Evolutionary conservation across 768 basidiomycete genomes (phyloP), one percentile per base, ranked within the genome.

Genomic region (Mycena albidolilacea): DNA sequence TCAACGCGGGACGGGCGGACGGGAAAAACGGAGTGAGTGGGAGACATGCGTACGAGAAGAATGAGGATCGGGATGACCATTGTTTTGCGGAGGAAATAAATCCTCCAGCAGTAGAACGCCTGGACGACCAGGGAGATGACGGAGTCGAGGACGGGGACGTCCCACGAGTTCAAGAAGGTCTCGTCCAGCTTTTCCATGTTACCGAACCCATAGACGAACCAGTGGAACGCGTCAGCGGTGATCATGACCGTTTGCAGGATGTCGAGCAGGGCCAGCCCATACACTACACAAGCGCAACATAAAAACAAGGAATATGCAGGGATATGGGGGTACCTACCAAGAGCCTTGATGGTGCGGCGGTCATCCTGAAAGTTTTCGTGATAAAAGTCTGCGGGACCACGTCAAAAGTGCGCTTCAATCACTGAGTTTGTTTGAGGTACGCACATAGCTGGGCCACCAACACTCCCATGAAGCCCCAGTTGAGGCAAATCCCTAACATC

Each of bases 171-270:
- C 2, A 77, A 39, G 35, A 75, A 75, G 0, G 73, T 67, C 9
- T 75, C 46, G 61, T 65, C 59, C 7, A 79, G 64, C 10, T 11
- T 7, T 9, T 44, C 43, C 58, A 73, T 72, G 46, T 79, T 59
- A 21, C 78, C 78, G 43, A 73, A 79, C 14, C 78, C 78, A 41
- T 71, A 73, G 1, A 73, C 78, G 46, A 75, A 79, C 78, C 78
- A 79, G 30, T 77, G 77, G 58, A 78, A 74, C 15, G 74, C 76
- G 67, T 79, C 78, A 6, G 76, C 76, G 30, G 77, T 76, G 30
- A 70, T 43, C 38, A 78, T 50, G 44, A 43, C 46, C 10, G 77
- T 77, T 39, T 78, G 77, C 12, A 76, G 17, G 9, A 70, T 15
- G 14, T 78, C 77, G n/a, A 75, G 35, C 7, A 78, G n/a, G 64